Evolutionary conservation across 1,139 yeast species (phyloP).

Genomic region (Candida dubliniensis): DNA sequence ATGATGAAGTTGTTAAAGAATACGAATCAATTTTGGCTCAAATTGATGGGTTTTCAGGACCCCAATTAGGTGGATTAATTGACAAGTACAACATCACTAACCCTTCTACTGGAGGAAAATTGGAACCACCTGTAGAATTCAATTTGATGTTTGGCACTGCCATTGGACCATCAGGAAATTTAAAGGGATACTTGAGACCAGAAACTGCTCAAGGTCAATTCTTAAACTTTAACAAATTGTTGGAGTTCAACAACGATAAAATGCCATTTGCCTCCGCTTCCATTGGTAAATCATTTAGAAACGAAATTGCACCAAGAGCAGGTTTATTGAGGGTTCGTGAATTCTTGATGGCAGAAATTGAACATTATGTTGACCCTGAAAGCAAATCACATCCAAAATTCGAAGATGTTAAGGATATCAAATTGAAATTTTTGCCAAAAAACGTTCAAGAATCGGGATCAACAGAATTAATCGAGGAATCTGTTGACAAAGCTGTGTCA

Average conservation of each 20-base stretch:
- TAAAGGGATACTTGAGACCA: constrained; percentile 95
- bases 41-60: constrained; percentile 95
- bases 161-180: constrained; percentile 96
- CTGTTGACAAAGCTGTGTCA: constrained; percentile 88
- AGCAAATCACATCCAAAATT: constrained; percentile 83
- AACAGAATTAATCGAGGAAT: constrained; percentile 59
- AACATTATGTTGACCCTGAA: constrained; percentile 93
- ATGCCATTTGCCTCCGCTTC: constrained; percentile 99
- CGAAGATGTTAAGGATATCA: constrained; percentile 68
- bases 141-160: constrained; percentile 99
- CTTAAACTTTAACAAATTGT: constrained; percentile 87
- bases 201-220: constrained; percentile 99
- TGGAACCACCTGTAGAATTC: constrained; percentile 92
- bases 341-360: constrained; percentile 98
- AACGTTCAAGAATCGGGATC: constrained; percentile 84
- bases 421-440: constrained; percentile 79
- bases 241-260: constrained; percentile 91
- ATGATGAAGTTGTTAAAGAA: constrained; percentile 73
- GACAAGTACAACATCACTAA: constrained; percentile 77
- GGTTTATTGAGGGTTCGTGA: constrained; percentile 98
- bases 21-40: constrained; percentile 85
- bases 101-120: constrained; percentile 84
- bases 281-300: constrained; percentile 97
- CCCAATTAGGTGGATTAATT: constrained; percentile 87
- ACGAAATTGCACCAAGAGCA: constrained; percentile 97